Evolutionary conservation across 495 filamentous ascomycete species (phyloP), one percentile per base, ranked within the genome.

Genomic region (Cladorrhinum samala): DNA sequence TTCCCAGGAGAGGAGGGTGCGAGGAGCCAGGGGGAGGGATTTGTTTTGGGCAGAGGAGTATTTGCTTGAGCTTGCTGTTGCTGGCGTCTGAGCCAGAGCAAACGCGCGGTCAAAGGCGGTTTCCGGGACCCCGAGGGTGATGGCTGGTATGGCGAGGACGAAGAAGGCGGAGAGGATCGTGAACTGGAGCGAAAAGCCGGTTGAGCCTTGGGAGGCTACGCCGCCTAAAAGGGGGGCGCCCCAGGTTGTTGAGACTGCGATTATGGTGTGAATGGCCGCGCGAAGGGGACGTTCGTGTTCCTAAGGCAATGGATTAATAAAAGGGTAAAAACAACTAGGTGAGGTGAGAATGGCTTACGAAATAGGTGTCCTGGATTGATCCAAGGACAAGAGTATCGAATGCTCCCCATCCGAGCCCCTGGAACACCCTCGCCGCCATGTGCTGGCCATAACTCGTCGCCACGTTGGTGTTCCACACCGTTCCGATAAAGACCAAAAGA

Each of bases 401-500:
- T 20, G 69, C 67, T 24, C 77, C 77, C 77, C 77, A 80, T n/a
- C 73, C 76, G 8, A 78, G 21, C 9, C 74, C 74, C 52, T 79
- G 75, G 16, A 79, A 71, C 17, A 77, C 57, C 25, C 77, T 62
- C 14, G 74, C 72, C 4, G 71, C 63, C 74, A 79, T 73, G 51
- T 74, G 74, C 53, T 76, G 63, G 18, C 50, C 62, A 50, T 72
- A 73, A 56, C 62, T 67, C 50, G 47, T 60, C 27, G 59, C 57
- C 8, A 73, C 68, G 17, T 70, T 66, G 46, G 72, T 78, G 48
- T 74, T 77, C 76, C 73, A 77, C 7, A 72, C 61, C 14, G 66
- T 59, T 1, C 72, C 72, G 21, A 73, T 61, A 18, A 80, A 72
- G 47, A 78, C 57, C n/a, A 72, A 18, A 17, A 69, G 45, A 49